Evolutionary conservation across 202 grass and related monocot genomes (phyloP).

Genomic region (Brachypodium distachyon): DNA sequence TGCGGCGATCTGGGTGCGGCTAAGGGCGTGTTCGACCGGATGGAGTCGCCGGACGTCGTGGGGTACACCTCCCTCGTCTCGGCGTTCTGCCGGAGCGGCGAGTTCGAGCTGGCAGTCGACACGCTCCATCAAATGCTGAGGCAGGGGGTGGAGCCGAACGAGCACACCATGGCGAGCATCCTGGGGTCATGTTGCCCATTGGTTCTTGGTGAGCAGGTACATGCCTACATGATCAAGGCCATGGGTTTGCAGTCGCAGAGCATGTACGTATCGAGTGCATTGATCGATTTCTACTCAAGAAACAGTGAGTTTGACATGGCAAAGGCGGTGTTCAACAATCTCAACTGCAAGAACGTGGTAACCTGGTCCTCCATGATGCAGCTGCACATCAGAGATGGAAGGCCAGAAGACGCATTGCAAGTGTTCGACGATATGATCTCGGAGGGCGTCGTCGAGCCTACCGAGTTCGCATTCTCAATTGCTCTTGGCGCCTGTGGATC

Average conservation of each 20-base stretch:
- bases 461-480: conserved; percentile 57
- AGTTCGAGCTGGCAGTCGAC: conserved; percentile 18
- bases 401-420: conserved; percentile 31
- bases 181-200: conserved; percentile 27
- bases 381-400: conserved; percentile 31
- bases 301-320: conserved; percentile 21
- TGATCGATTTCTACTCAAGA: conserved; percentile 69
- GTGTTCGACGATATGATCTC: conserved; percentile 44
- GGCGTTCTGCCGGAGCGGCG: conserved; percentile 35
- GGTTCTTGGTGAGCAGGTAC: conserved; percentile 53
- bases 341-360: conserved; percentile 58
- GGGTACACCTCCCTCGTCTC: conserved; percentile 78
- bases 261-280: conserved; percentile 40
- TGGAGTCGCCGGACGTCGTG: conserved; percentile 48
- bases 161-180: conserved; percentile 51
- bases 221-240: conserved; percentile 53
- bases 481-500: conserved; percentile 48
- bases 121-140: conserved; percentile 37
- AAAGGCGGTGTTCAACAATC: conserved; percentile 33
- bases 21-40: conserved; percentile 28
- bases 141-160: conserved; percentile 44
- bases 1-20: conserved; percentile 34
- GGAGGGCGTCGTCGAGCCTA: conserved; percentile 21
- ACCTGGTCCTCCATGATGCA: conserved; percentile 78
- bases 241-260: conserved; percentile 29